Percentiles rank a stretch among this genome's conserved stretches.
phyloP scores from a whole-genome alignment of 306 rosid species.

The Arachis hypogaea region DNA sequence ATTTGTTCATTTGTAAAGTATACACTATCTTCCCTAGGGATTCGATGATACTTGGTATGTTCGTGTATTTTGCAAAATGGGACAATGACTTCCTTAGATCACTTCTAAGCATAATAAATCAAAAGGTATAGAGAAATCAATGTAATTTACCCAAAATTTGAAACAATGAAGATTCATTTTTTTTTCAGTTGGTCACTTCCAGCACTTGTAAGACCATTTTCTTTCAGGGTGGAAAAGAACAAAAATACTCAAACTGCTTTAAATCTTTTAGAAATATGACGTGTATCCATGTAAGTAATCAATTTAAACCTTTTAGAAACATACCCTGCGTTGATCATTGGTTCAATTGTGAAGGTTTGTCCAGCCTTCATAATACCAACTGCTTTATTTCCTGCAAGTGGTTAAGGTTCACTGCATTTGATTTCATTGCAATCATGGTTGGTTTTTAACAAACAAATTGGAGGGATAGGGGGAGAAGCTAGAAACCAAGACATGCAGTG shows the following conservation, averaged over 20 bases:
- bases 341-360: conserved; percentile 93
- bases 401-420: conserved; percentile 47
- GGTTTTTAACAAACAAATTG: conserved; percentile 2
- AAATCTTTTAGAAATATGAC: conserved; percentile 11
- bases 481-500: not conserved
- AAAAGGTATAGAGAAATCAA: no score
- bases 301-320: not conserved
- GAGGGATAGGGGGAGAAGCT: not conserved
- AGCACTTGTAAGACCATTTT: not conserved
- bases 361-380: conserved; percentile 99
- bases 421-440: conserved; percentile 25
- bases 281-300: not conserved
- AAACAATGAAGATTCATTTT: not conserved
- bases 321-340: conserved; percentile 93
- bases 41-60: no score
- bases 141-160: not conserved
- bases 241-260: conserved; percentile 14
- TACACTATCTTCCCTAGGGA: no score
- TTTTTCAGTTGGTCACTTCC: not conserved
- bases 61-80: no score
- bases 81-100: no score
- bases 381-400: conserved; percentile 82
- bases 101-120: no score
- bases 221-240: not conserved
- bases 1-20: no score